These are phyloP conservation scores for Acanthamoeba healyi DNA, from an alignment of 208 protist genomes.

Conservation along the genomic window DNA sequence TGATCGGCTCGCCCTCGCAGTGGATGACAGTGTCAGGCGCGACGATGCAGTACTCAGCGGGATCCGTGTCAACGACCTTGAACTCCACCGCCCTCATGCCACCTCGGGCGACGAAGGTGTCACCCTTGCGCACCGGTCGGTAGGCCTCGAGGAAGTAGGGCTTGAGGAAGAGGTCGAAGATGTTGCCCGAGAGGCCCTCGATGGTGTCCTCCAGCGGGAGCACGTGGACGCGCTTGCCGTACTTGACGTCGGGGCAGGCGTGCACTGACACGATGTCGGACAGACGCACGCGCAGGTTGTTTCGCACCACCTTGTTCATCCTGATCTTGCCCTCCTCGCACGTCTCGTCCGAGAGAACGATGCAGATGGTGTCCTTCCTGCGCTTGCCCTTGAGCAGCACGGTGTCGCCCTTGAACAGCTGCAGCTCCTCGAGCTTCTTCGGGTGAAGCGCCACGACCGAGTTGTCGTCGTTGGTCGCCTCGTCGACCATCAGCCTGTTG, in stretches of 20 bases:
- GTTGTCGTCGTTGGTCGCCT: conserved; percentile 98
- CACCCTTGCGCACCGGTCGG: conserved; percentile 99
- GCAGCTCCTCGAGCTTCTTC: conserved; percentile 97
- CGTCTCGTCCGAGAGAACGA: conserved; percentile 97
- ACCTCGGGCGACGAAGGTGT: conserved; percentile 97
- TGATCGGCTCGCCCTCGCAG: conserved; percentile 99
- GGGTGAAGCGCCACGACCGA: conserved; percentile 96
- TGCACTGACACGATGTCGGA: conserved; percentile 98
- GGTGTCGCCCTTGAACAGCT: conserved; percentile 99
- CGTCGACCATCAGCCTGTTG: conserved; percentile 98
- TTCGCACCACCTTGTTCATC: conserved; percentile 99
- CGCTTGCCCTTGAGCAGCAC: conserved; percentile 99
- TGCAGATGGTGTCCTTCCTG: conserved; percentile 95
- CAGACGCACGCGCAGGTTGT: conserved; percentile 99
- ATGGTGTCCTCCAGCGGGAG: conserved; percentile 99
- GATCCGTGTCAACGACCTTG: conserved; percentile 99
- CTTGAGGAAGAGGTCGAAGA: conserved; percentile 99
- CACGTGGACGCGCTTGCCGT: conserved; percentile 99
- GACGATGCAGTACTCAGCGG: conserved; percentile 98
- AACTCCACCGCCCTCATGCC: conserved; percentile 99
- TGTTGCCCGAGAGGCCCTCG: conserved; percentile 98
- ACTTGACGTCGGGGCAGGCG: conserved; percentile 97
- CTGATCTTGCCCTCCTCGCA: conserved; percentile 96
- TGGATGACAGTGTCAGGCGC: conserved; percentile 99
- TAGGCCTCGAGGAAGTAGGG: conserved; percentile 99